Conservation (phyloP, 805 yeast genomes). For the Suhomyces sp. region DNA sequence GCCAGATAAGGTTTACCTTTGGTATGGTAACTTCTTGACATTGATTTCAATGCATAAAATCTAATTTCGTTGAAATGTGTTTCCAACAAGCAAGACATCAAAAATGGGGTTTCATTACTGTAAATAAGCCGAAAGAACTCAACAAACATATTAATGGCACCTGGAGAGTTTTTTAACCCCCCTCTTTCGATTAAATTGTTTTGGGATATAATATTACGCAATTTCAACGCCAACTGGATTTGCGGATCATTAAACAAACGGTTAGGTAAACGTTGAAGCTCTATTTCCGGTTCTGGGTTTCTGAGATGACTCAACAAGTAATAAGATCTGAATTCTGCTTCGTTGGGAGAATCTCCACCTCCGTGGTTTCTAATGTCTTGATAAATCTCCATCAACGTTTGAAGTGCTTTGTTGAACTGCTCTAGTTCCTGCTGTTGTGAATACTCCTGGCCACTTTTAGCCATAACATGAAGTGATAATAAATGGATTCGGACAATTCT, state of each 20-base stretch:
- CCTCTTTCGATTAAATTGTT: slow-evolving; percentile 59
- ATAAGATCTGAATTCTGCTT: slow-evolving; percentile 91
- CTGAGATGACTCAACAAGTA: slow-evolving; percentile 73
- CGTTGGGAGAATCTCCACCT: slow-evolving; percentile 70
- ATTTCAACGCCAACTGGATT: slow-evolving; percentile 68
- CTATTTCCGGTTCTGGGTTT: slow-evolving; percentile 83
- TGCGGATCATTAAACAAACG: slow-evolving; percentile 49
- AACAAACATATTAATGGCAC: slow-evolving; percentile 57
- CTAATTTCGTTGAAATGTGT: slow-evolving; percentile 77
- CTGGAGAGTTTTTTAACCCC: slow-evolving; percentile 46
- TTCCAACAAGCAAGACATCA: slow-evolving; percentile 73
- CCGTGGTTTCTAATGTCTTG: slow-evolving; percentile 72
- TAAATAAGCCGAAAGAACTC: slow-evolving; percentile 60
- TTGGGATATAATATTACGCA: slow-evolving; percentile 65
- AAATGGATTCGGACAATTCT: slow-evolving; percentile 86
- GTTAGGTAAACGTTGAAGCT: slow-evolving; percentile 63
- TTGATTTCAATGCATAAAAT: slow-evolving; percentile 64
- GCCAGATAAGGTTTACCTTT: slow-evolving; percentile 66
- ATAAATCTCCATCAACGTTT: slow-evolving; percentile 84
- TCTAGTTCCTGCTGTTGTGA: slow-evolving; percentile 95
- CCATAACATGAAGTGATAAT: slow-evolving; percentile 79
- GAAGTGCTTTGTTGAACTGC: slow-evolving; percentile 87
- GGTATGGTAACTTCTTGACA: slow-evolving; percentile 65
- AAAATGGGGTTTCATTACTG: slow-evolving; percentile 52
- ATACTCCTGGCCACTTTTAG: slow-evolving; percentile 64